Evolutionary conservation across 1,139 yeast genomes (phyloP), one percentile per base, ranked within the genome.

Genomic region (Zhuliangozyma parablackwelliae): DNA sequence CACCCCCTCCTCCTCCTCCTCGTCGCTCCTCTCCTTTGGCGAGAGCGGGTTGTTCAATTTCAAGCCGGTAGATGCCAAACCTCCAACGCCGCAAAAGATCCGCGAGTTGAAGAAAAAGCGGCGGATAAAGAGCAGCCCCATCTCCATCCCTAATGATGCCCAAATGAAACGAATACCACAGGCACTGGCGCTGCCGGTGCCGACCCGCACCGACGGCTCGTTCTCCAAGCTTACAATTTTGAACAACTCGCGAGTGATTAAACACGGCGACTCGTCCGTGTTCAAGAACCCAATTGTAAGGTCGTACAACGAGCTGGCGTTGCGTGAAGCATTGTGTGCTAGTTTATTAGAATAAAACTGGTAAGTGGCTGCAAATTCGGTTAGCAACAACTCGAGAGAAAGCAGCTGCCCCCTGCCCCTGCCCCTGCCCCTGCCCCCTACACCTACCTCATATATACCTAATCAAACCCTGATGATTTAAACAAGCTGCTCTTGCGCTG

Each of bases 211-310:
- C 37, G 38, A 57, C 40, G 74, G 75, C 0, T 53, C 69, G 5
- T 71, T 65, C 41, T 70, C 80, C 5, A 63, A 67, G 8, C 48
- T 78, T 36, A 64, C 64, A 2, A 63, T 77, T 1, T 71, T 72
- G 3, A 70, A 74, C 42, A 69, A 72, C 13, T 65, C 73, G 5
- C 62, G 56, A 36, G 57, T 63, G 7, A 53, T 72, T 10, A 56
- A 61, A 26, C 78, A 73, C 48, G 77, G 78, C 0, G 59, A 59
- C 30, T 59, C 64, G 3, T 63, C 73, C 1, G 52, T 57, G 7
- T 61, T 70, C 43, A 63, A 59, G 29, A 64, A 60, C 32, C 71
- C 72, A 5, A 52, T 69, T 11, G 67, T 75, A 11, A 63, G 52
- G 26, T 49, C 52, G 29, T 53, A 64, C 29, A 65, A 67, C 39